A percentile compares a stretch with the other conserved stretches of the same genome.
phyloP scores from a whole-genome alignment of 257 asterid species.

The Haberlea rhodopensis region DNA sequence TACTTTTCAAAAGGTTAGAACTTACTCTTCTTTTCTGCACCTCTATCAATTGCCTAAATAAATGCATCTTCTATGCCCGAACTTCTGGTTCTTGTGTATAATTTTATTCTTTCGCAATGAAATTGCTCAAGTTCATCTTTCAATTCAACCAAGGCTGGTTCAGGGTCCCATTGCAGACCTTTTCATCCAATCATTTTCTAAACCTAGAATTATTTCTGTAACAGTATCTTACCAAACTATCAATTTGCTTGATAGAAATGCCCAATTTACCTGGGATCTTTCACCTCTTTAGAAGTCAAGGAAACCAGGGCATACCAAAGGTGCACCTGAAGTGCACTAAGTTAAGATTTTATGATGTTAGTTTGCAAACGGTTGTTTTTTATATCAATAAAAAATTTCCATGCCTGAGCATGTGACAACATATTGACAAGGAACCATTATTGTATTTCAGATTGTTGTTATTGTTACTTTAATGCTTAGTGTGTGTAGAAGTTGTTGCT shows the following conservation, averaged over 20 bases:
- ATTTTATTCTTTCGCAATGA: slow-evolving; percentile 3
- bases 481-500: too few species aligned
- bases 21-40: slow-evolving; percentile 23
- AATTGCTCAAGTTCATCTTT: neutral
- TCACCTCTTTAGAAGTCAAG: too few species aligned
- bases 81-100: slow-evolving; percentile 12
- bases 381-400: neutral
- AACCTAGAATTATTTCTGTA: neutral
- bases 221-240: slow-evolving; percentile 9
- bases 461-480: neutral
- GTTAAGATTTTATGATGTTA: neutral
- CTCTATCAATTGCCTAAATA: neutral
- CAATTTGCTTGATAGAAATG: slow-evolving; percentile 16
- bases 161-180: slow-evolving; percentile 11
- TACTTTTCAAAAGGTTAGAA: slow-evolving; percentile 74
- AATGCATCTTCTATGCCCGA: neutral
- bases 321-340: neutral
- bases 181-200: neutral
- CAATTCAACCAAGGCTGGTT: slow-evolving; percentile 6
- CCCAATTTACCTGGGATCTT: slow-evolving; percentile 16
- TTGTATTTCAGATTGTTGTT: neutral
- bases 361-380: neutral
- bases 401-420: neutral
- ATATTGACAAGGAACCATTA: neutral
- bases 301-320: too few species aligned